Evolutionary conservation across 2,329 filamentous ascomycete genomes (phyloP).

Genomic region (Dactylella cylindrospora): DNA sequence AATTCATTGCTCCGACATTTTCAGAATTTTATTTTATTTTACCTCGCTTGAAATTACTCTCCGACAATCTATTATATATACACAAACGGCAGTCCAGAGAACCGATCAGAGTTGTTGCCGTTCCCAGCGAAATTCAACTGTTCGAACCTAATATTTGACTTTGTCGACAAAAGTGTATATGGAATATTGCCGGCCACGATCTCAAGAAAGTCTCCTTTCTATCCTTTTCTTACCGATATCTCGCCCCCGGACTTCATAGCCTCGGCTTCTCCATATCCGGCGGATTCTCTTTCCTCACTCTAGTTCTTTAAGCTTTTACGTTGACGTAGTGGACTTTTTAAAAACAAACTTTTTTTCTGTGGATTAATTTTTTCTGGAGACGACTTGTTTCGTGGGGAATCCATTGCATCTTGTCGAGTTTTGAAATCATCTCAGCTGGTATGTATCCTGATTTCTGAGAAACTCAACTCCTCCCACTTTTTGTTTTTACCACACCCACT

Average conservation of each 20-base stretch:
- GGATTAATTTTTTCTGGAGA: background rate
- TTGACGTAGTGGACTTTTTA: conserved; percentile 9
- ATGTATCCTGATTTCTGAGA: conserved; percentile 19
- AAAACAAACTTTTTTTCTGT: background rate
- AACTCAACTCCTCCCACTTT: conserved; percentile 16
- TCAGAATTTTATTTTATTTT: background rate
- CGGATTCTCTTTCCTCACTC: conserved; percentile 4
- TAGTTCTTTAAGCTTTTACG: conserved; percentile 1
- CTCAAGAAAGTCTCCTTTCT: conserved; percentile 39
- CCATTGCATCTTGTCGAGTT: background rate
- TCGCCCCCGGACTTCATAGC: conserved; percentile 23
- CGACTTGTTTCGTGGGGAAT: background rate
- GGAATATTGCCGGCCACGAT: conserved; percentile 41
- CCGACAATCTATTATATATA: no score
- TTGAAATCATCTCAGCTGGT: conserved; percentile 5
- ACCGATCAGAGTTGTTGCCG: conserved; percentile 26
- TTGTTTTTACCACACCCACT: background rate
- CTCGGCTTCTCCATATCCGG: background rate
- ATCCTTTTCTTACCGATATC: conserved; percentile 44
- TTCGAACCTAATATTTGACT: conserved; percentile 26
- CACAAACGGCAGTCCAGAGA: no score
- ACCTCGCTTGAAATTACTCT: no score
- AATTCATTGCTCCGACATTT: background rate
- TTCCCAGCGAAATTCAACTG: conserved; percentile 36
- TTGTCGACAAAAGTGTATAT: conserved; percentile 44